Evolutionary conservation across 2,329 filamentous ascomycete species (phyloP).

Genomic region (Penicillium griseofulvum): DNA sequence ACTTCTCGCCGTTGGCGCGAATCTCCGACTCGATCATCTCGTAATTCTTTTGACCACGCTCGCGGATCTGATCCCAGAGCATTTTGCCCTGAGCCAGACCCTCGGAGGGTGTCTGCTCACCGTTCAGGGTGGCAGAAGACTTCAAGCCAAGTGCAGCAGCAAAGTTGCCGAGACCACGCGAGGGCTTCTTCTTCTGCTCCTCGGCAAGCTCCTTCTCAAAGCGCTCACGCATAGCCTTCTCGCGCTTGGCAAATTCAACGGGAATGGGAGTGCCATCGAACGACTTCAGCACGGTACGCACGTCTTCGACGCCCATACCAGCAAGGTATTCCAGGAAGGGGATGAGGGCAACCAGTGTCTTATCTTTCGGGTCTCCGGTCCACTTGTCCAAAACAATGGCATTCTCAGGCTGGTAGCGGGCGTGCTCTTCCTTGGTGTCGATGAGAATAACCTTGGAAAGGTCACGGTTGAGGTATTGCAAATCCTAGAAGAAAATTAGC

Average conservation of each 20-base stretch:
- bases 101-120: constrained; percentile 69
- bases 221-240: constrained; percentile 78
- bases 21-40: constrained; percentile 87
- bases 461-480: constrained; percentile 96
- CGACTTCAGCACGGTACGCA: constrained; percentile 79
- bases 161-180: constrained; percentile 64
- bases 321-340: constrained; percentile 97
- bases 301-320: constrained; percentile 86
- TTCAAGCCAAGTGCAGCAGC: constrained; percentile 76
- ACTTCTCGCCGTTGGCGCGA: constrained; percentile 87
- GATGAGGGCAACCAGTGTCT: constrained; percentile 81
- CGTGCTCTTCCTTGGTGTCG: constrained; percentile 79
- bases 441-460: constrained; percentile 93
- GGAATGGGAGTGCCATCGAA: constrained; percentile 90
- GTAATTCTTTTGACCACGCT: constrained; percentile 88
- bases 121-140: constrained; percentile 59
- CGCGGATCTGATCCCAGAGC: constrained; percentile 89
- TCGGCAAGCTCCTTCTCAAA: constrained; percentile 75
- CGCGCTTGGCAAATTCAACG: constrained; percentile 81
- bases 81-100: constrained; percentile 92
- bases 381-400: constrained; percentile 88
- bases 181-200: constrained; percentile 63
- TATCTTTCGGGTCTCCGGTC: constrained; percentile 79
- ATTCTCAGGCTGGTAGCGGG: constrained; percentile 91
- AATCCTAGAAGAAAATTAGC: constrained; percentile 59